Percentiles rank a stretch among this genome's conserved stretches.
Evolutionary conservation across 805 yeast genomes (phyloP).

Genomic region (Kluyveromyces starmeri): DNA sequence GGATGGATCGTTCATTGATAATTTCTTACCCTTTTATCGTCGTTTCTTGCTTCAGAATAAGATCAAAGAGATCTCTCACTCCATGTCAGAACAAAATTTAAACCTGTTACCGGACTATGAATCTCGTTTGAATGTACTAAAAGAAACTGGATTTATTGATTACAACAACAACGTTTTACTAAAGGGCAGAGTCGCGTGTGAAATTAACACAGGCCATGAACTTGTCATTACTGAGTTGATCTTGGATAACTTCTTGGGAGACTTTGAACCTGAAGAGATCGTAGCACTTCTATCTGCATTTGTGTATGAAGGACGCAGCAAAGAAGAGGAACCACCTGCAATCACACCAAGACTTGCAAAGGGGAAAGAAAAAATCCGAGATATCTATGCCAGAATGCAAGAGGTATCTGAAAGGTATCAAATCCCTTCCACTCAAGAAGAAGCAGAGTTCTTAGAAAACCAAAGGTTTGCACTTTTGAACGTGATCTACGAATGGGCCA

Average conservation of each 20-base stretch:
- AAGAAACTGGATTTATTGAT: slow-evolving; percentile 75
- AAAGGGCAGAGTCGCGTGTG: slow-evolving; percentile 93
- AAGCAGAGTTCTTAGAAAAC: slow-evolving; percentile 71
- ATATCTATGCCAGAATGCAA: slow-evolving; percentile 56
- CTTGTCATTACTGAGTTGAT: slow-evolving; percentile 80
- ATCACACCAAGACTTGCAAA: slow-evolving; percentile 74
- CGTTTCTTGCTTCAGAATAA: slow-evolving; percentile 39
- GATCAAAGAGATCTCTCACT: slow-evolving; percentile 46
- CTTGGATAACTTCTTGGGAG: slow-evolving; percentile 84
- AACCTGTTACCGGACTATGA: slow-evolving; percentile 91
- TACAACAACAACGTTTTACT: slow-evolving; percentile 55
- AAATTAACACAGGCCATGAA: slow-evolving; percentile 86
- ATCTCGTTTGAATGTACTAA: slow-evolving; percentile 72
- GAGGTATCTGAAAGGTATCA: slow-evolving; percentile 56
- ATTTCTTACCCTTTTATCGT: slow-evolving; percentile 38
- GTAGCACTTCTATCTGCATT: slow-evolving; percentile 90
- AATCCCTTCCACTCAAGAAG: slow-evolving; percentile 73
- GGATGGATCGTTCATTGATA: slow-evolving; percentile 38
- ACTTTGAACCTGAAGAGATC: slow-evolving; percentile 90
- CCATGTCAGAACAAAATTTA: slow-evolving; percentile 79
- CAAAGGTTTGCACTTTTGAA: slow-evolving; percentile 85
- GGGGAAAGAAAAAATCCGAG: slow-evolving; percentile 59
- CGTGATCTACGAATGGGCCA: slow-evolving; percentile 97
- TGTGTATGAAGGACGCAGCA: slow-evolving; percentile 76
- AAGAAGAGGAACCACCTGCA: slow-evolving; percentile 49